phyloP scores from a whole-genome alignment of 495 filamentous ascomycete species.

The Talaromyces ruber region DNA sequence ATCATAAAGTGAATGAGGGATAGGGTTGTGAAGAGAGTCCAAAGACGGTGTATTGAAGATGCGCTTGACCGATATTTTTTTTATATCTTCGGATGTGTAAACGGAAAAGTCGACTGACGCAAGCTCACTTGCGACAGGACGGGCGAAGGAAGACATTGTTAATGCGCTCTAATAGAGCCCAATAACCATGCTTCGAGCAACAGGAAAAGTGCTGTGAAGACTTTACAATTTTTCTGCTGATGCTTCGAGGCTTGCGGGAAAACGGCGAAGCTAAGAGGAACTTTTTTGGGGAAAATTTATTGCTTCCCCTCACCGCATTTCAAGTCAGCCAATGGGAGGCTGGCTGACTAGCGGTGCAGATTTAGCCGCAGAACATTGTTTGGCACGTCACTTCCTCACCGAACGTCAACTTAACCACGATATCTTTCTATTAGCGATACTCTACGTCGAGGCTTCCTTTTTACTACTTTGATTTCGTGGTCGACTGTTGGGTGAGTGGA shows the following conservation, averaged over 20 bases:
- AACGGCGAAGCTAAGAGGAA: constrained; percentile 7
- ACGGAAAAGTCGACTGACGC: constrained; percentile 83
- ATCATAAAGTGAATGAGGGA: constrained; percentile 87
- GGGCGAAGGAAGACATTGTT: constrained; percentile 68
- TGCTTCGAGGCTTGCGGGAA: neutral
- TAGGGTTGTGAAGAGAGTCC: constrained; percentile 75
- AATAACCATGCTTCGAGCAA: neutral
- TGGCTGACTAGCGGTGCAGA: constrained; percentile 9
- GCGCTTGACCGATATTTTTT: constrained; percentile 79
- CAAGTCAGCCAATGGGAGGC: constrained; percentile 8
- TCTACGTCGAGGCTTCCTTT: constrained; percentile 7
- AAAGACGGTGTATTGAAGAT: constrained; percentile 87
- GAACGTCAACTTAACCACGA: neutral
- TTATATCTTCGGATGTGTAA: constrained; percentile 73
- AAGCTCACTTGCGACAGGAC: constrained; percentile 78
- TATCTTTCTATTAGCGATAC: constrained; percentile 5
- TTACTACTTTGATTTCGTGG: neutral
- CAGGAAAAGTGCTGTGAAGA: constrained; percentile 11
- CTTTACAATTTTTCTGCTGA: neutral
- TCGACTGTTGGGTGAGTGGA: constrained; percentile 12
- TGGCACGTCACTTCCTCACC: neutral
- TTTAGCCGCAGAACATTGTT: neutral
- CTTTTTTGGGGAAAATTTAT: constrained; percentile 19
- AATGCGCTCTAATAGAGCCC: constrained; percentile 21
- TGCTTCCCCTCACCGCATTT: constrained; percentile 19